A percentile compares a stretch with the other conserved stretches of the same genome.
Evolutionary conservation across 75 land plant species (phyloP).

Genomic region (Selaginella moellendorffii): DNA sequence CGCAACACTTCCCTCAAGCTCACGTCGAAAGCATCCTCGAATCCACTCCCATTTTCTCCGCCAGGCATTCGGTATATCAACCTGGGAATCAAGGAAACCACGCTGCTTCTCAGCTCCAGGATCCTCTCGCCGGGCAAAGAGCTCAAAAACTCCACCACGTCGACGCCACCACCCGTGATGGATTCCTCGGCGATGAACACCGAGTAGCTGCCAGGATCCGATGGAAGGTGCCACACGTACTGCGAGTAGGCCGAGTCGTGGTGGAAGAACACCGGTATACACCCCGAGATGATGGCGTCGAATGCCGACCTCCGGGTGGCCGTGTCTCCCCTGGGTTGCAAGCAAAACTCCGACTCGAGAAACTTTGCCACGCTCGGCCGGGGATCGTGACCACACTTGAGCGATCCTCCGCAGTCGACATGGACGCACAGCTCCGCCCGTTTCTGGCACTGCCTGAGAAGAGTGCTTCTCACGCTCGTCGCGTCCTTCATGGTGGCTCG

Average conservation of each 20-base stretch:
- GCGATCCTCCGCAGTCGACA: background rate
- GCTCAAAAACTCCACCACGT: background rate
- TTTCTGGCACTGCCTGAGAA: background rate
- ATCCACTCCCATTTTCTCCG: no score
- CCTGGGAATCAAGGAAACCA: background rate
- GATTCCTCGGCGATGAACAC: slow-evolving; percentile 1
- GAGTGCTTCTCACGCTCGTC: background rate
- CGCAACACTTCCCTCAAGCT: background rate
- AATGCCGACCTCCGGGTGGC: background rate
- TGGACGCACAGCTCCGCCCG: background rate
- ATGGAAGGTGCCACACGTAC: background rate
- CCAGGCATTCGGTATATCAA: background rate
- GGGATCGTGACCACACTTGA: background rate
- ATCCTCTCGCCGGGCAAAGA: background rate
- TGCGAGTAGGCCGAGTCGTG: slow-evolving; percentile 5
- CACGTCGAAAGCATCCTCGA: slow-evolving; percentile 8
- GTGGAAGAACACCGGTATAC: slow-evolving; percentile 8
- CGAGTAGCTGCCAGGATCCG: background rate
- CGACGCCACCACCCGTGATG: background rate
- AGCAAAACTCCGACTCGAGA: background rate
- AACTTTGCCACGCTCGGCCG: background rate
- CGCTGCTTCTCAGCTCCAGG: background rate
- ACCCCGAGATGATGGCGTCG: slow-evolving; percentile 5
- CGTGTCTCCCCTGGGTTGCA: slow-evolving; percentile 6
- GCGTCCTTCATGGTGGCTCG: background rate